Conservation (phyloP, 306 rosid species). For the Prunus mume region DNA sequence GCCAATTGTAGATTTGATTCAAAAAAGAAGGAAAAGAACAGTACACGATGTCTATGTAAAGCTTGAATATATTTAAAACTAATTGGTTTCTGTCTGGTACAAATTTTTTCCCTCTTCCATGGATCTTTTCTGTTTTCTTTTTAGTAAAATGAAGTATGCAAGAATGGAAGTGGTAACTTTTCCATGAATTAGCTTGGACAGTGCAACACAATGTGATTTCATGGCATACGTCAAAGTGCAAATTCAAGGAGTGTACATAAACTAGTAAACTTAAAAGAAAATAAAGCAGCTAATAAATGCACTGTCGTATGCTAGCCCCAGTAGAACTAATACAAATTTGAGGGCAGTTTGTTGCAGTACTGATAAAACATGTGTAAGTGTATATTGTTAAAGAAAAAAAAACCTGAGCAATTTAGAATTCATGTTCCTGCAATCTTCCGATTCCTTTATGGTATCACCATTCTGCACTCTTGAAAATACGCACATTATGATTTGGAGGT, state of each 20-base stretch:
- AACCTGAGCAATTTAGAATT: slow-evolving; percentile 65
- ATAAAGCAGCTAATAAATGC: background rate
- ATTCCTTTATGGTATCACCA: slow-evolving; percentile 39
- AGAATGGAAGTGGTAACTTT: background rate
- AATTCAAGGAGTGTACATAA: background rate
- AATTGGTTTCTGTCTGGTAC: background rate
- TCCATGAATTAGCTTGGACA: background rate
- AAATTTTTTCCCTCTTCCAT: background rate
- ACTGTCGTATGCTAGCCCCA: background rate
- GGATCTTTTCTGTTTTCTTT: background rate
- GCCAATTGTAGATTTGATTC: slow-evolving; percentile 15
- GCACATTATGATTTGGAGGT: background rate
- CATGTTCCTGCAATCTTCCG: slow-evolving; percentile 60
- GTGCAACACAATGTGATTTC: background rate
- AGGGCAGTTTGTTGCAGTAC: background rate
- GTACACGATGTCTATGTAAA: background rate
- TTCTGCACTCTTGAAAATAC: slow-evolving; percentile 43
- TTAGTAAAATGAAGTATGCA: background rate
- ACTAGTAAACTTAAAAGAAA: background rate
- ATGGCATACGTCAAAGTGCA: background rate
- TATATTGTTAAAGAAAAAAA: background rate
- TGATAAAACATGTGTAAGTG: background rate
- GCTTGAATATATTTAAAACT: background rate
- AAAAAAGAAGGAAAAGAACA: background rate
- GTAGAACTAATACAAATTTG: background rate